phyloP scores from a whole-genome alignment of 2,329 filamentous ascomycete species.

The Ceratocystis diversiconidia region DNA sequence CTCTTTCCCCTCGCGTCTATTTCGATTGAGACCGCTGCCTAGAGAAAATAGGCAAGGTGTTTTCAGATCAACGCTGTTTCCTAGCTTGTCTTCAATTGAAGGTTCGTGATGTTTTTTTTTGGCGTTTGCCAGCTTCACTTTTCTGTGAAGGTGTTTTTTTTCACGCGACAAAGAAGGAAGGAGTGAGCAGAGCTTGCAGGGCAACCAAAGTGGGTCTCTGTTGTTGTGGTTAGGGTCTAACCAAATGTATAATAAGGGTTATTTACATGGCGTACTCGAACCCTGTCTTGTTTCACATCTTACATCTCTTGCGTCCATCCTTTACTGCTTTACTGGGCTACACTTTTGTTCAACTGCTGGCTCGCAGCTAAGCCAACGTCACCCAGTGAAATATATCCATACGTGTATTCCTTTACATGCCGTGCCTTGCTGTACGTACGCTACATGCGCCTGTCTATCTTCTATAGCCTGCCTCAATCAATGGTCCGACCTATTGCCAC shows the following conservation, averaged over 20 bases:
- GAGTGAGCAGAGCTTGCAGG: background rate
- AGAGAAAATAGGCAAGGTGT: background rate
- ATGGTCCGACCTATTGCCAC: background rate
- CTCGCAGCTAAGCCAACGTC: too few species aligned
- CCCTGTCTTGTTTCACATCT: background rate
- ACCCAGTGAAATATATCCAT: too few species aligned
- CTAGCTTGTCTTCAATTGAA: background rate
- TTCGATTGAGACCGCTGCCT: background rate
- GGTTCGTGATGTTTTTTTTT: conserved; percentile 10
- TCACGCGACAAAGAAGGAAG: background rate
- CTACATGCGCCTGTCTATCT: background rate
- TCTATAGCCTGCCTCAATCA: background rate
- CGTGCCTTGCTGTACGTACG: too few species aligned
- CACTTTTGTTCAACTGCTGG: too few species aligned
- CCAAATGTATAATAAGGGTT: background rate
- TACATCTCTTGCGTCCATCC: background rate
- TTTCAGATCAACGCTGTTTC: background rate
- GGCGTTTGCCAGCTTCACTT: conserved; percentile 1
- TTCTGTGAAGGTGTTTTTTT: conserved; percentile 8
- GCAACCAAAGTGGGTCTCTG: background rate
- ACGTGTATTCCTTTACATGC: too few species aligned
- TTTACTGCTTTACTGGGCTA: too few species aligned
- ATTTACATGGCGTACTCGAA: background rate
- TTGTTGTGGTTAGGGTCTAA: background rate
- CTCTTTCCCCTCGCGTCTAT: background rate